phyloP scores from a whole-genome alignment of 139 green algal species.

The Axilococcus clingmanii region DNA sequence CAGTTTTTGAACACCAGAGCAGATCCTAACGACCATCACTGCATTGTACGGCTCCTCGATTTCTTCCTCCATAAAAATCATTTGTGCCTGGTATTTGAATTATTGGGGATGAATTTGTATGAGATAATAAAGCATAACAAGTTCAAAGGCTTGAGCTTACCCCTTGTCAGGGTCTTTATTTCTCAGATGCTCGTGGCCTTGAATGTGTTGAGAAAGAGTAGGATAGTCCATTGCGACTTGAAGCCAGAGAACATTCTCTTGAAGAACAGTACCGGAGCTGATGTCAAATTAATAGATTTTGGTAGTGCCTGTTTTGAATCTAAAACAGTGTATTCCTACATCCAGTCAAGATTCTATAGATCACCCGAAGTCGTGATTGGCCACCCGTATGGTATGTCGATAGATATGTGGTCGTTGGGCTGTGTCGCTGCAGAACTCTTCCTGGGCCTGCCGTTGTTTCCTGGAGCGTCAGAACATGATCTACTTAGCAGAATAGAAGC shows the following conservation, averaged over 20 bases:
- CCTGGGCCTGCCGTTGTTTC: constrained; percentile 83
- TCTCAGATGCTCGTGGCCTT: constrained; percentile 79
- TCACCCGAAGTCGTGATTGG: constrained; percentile 83
- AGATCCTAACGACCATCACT: constrained; percentile 65
- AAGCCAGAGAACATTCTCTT: constrained; percentile 99
- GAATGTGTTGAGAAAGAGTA: constrained; percentile 61
- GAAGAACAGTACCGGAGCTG: constrained; percentile 30
- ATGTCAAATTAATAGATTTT: constrained; percentile 98
- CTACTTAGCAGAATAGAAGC: constrained; percentile 79
- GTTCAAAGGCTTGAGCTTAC: constrained; percentile 80
- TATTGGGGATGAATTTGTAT: constrained; percentile 94
- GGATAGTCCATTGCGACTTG: constrained; percentile 97
- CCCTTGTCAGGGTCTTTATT: constrained; percentile 78
- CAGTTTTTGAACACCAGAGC: constrained; percentile 79
- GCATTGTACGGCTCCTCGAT: constrained; percentile 93
- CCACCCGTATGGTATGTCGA: constrained; percentile 65
- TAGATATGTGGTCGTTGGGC: constrained; percentile 94
- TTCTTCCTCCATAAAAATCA: constrained; percentile 85
- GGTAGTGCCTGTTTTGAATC: constrained; percentile 89
- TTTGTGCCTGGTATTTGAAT: constrained; percentile 97
- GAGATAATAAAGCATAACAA: constrained; percentile 93
- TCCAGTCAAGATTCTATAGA: constrained; percentile 93
- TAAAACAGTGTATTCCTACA: constrained; percentile 93
- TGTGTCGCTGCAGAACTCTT: constrained; percentile 62
- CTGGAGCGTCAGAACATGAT: constrained; percentile 85